Evolutionary conservation across 208 protist species (phyloP), one percentile per base, ranked within the genome.

Genomic region (Sergeia podlipaevii): DNA sequence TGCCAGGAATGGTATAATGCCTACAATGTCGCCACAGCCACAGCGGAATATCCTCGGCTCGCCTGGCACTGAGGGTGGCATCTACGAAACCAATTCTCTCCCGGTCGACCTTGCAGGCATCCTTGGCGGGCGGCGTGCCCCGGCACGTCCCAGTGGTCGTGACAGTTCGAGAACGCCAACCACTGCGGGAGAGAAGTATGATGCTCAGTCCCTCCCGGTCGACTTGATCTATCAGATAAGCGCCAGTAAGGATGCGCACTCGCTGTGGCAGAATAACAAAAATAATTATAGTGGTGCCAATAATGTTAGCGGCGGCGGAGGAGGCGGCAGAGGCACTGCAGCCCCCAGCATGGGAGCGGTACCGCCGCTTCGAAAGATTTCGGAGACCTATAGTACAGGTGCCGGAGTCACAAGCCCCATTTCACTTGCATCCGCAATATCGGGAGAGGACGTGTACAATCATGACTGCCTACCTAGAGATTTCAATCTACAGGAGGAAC

Each of bases 31-130:
- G 10, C 4, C 4, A 41, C 8, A 48, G 39, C 29, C 34, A 24
- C 15, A 33, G 17, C 8, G 37, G 24, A 0, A 11, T 26, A 17
- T 20, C 23, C 13, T 41, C 39, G 7, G 49, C 24, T 7, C 58
- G 57, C 5, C 17, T 39, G 13, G 7, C 18, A 27, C 43, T 11
- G 23, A 5, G 5, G 23, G 23, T 27, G 23, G 26, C 1, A 48
- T 33, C 10, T 74, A 88, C 44, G 69, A 88, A 26, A 78, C 74
- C 26, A 78, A 77, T 26, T 91, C 84, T 7, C 68, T 91, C 6
- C 84, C 84, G 1, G 58, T 64, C 21, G 74, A 86, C 48, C 77
- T 84, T 66, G 42, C 57, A 24, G 50, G 26, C 11, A 24, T 20
- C 10, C 37, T 27, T 4, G 41, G 26, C 30, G 20, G 10, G 42